Evolutionary conservation across 495 filamentous ascomycete species (phyloP).

Genomic region (Penicillium fimorum): DNA sequence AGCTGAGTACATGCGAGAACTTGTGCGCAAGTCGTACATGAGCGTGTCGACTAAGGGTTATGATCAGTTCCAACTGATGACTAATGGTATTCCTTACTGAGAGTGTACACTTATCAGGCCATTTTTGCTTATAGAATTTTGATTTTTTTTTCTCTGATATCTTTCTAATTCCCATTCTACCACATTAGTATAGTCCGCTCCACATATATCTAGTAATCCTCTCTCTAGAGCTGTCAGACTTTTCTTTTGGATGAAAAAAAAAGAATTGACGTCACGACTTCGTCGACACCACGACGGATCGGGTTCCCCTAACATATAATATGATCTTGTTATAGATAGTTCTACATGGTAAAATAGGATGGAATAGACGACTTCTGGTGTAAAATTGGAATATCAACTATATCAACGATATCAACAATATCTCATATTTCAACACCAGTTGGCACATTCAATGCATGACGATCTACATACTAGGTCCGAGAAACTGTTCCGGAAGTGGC

Average conservation of each 20-base stretch:
- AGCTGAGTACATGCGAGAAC: conserved; percentile 85
- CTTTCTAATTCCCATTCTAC: background rate
- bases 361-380: background rate
- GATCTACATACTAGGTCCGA: conserved; percentile 5
- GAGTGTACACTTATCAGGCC: background rate
- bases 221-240: too few species aligned
- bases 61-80: conserved; percentile 94
- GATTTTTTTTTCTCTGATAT: background rate
- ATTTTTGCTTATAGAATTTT: background rate
- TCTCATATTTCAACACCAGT: background rate
- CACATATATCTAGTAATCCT: too few species aligned
- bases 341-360: background rate
- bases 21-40: conserved; percentile 82
- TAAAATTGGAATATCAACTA: too few species aligned
- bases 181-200: too few species aligned
- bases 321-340: background rate
- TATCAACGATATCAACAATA: background rate
- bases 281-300: conserved; percentile 1
- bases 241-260: background rate
- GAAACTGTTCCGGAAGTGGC: conserved; percentile 14
- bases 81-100: conserved; percentile 94
- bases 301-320: background rate
- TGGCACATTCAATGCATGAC: conserved; percentile 12
- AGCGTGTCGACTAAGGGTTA: conserved; percentile 90
- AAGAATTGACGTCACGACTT: conserved; percentile 25